Conservation (phyloP, 306 rosid genomes). For the Crataegus laevigata region DNA sequence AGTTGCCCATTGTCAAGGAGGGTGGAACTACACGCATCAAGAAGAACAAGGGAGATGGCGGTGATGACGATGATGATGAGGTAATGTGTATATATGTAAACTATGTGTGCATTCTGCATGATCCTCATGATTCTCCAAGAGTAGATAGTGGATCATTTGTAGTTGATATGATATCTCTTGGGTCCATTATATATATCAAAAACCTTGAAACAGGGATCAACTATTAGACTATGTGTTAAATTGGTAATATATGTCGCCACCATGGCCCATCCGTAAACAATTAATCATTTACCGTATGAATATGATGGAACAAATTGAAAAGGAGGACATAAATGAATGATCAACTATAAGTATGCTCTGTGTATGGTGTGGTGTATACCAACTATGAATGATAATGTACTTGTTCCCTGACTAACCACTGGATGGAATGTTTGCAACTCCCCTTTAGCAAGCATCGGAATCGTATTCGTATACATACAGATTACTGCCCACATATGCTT, state of each 20-base stretch:
- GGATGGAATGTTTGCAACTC: not conserved
- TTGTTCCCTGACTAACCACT: not conserved
- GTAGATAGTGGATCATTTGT: not conserved
- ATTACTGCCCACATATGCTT: no score
- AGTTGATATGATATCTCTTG: not conserved
- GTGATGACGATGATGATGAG: constrained; percentile 48
- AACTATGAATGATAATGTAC: not conserved
- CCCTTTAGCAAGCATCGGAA: not conserved
- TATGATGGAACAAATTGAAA: not conserved
- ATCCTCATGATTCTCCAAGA: not conserved
- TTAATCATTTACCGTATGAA: not conserved
- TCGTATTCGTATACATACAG: not conserved
- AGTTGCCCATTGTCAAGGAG: constrained; percentile 80
- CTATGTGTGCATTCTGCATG: not conserved
- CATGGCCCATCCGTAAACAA: not conserved
- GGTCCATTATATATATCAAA: not conserved
- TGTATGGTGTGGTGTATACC: not conserved
- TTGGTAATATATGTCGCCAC: not conserved
- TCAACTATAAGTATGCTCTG: not conserved
- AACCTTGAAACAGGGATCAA: not conserved
- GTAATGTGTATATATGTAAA: constrained; percentile 19
- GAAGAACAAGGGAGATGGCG: constrained; percentile 71
- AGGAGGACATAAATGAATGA: not conserved
- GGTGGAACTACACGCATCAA: constrained; percentile 90
- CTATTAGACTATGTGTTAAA: not conserved